Evolutionary conservation across 1,284 basidiomycete species (phyloP), one percentile per base, ranked within the genome.

Genomic region (Cryptococcus jaspeensis): DNA sequence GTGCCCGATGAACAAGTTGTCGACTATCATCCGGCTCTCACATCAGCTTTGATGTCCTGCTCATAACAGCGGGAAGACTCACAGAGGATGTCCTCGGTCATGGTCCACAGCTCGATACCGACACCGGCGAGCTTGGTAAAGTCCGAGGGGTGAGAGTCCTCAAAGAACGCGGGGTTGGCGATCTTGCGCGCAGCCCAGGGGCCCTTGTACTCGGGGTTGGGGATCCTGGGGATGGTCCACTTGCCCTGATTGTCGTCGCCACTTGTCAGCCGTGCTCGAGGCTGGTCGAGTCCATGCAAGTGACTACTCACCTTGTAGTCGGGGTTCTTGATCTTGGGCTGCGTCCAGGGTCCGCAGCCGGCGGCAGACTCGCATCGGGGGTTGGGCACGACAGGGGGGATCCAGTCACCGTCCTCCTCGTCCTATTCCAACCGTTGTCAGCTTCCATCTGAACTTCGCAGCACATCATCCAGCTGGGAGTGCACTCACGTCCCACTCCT

Each of bases 321-420:
- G 43, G 93, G 93, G 84, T 97, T 97, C 66, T 86, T 83, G 81
- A 92, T 93, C 81, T 81, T 84, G 46, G 93, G 93, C 55, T 84
- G 84, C 70, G 86, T 87, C 92, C 92, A 96, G 74, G 88, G 85
- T 73, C 96, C 96, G 72, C 96, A 99, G 45, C 96, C 96, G 66
- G 92, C 85, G 58, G 86, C 92, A 58, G 87, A 88, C 64, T 86
- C 83, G 73, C 94, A 97, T 76, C 87, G 89, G 68, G 93, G 90
- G 84, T 97, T 97, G 63, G 84, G 80, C 56, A 99, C 82, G 59
- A 85, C 85, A 28, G 95, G 93, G 12, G 93, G 85, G 60, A 97
- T 84, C 92, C 93, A 99, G 74, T 98, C 95, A 77, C 96, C 96
- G 71, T 99, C 95, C 77, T 99, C 95, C 78, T 98, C 96, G 67